Evolutionary conservation across 768 basidiomycete species (phyloP), one percentile per base, ranked within the genome.

Genomic region (Hericium erinaceus): DNA sequence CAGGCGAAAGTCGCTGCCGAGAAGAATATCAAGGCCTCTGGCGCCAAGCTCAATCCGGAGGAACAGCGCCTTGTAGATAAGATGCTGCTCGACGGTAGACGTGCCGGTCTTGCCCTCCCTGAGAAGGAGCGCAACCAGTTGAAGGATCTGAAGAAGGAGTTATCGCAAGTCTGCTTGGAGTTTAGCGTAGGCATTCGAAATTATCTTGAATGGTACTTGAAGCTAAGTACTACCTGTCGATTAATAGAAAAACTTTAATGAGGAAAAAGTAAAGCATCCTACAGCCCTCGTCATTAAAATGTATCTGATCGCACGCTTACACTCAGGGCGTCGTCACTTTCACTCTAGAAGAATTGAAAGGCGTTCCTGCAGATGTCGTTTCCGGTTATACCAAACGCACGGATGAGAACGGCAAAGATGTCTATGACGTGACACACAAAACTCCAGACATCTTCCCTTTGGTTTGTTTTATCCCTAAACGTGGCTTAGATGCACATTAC

Each of bases 381-480:
- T 85, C 84, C 18, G 91, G 92, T 7, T 94, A 84, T 67, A 75
- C 75, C 26, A 87, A 85, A 65, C 81, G 80, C 48, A 79, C 75
- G 0, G 33, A 33, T 33, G 83, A 84, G 58, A 81, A 72, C 37
- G 75, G 68, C 61, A 76, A 77, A 52, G 84, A 80, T 55, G 69
- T 85, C 10, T 88, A 83, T 69, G 84, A 87, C 49, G 80, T 89
- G 39, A 88, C 89, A 0, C 89, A 79, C 77, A 91, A 89, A 72
- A 88, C 87, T 0, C 88, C 88, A 2, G 89, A 91, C 64, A 87
- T 90, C 63, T 81, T 85, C 71, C 89, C 89, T 0, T 48, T 92
- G 52, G 89, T 88, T 64, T 57, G 81, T 70, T 3, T 26, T 24
- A 39, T 53, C 24, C 1, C 3, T 12, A 28, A 18, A 28, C 38